phyloP scores from a whole-genome alignment of 1,284 basidiomycete species.

The Trichosporon ovoides region DNA sequence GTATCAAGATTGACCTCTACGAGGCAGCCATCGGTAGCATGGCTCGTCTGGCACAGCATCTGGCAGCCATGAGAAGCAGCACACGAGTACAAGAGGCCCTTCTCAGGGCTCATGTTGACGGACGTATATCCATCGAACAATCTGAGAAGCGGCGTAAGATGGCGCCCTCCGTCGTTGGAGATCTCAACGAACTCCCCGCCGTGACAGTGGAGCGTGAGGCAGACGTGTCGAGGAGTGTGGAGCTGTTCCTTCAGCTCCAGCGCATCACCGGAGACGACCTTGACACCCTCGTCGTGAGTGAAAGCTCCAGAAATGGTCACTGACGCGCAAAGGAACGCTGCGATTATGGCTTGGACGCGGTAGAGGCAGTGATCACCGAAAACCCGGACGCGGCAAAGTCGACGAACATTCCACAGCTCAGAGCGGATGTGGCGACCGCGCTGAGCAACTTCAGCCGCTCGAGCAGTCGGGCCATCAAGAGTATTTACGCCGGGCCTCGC shows the following conservation, averaged over 20 bases:
- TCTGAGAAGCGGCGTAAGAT: slow-evolving; percentile 17
- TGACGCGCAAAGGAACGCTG: slow-evolving; percentile 27
- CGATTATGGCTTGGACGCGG: slow-evolving; percentile 40
- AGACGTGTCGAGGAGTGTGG: slow-evolving; percentile 61
- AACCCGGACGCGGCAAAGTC: slow-evolving; percentile 8
- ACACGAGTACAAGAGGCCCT: slow-evolving; percentile 76
- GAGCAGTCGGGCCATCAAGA: slow-evolving; percentile 71
- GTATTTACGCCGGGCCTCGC: slow-evolving; percentile 59
- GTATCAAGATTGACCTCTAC: slow-evolving; percentile 59
- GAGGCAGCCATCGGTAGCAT: slow-evolving; percentile 76
- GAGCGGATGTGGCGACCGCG: slow-evolving; percentile 62
- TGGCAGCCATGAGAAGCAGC: slow-evolving; percentile 77
- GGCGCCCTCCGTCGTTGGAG: slow-evolving; percentile 35
- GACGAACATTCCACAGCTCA: slow-evolving; percentile 59
- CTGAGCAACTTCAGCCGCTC: slow-evolving; percentile 60
- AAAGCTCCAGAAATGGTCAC: background rate
- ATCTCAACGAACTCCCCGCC: slow-evolving; percentile 49
- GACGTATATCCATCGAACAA: slow-evolving; percentile 51
- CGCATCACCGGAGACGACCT: slow-evolving; percentile 75
- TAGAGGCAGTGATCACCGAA: slow-evolving; percentile 33
- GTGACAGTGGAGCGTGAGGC: slow-evolving; percentile 37
- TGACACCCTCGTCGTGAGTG: slow-evolving; percentile 65
- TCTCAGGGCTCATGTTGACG: slow-evolving; percentile 60
- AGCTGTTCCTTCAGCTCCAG: slow-evolving; percentile 75
- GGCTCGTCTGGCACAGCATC: slow-evolving; percentile 81